Conservation (phyloP, 768 basidiomycete genomes). For the Cystofilobasidium ferigula region DNA sequence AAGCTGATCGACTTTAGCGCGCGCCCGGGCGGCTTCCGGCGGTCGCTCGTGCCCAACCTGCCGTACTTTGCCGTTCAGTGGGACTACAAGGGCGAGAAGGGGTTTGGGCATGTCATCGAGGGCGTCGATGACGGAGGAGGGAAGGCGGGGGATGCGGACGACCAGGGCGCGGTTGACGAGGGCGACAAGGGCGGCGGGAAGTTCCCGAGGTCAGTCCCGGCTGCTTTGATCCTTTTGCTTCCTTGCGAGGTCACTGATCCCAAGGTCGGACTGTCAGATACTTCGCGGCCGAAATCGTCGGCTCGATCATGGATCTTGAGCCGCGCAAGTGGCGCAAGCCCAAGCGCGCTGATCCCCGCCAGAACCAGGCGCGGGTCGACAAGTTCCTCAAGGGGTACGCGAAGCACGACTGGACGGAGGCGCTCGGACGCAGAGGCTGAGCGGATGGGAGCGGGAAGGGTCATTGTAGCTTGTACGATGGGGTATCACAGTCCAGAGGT, state of each 20-base stretch:
- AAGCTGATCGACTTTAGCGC: slow-evolving; percentile 88
- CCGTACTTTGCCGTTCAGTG: slow-evolving; percentile 99
- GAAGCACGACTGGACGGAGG: slow-evolving; percentile 43
- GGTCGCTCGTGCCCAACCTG: slow-evolving; percentile 89
- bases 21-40: slow-evolving; percentile 82
- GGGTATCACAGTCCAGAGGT: too few relatives aligned
- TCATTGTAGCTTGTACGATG: not conserved
- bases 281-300: slow-evolving; percentile 90
- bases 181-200: slow-evolving; percentile 84
- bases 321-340: slow-evolving; percentile 77
- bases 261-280: slow-evolving; percentile 47
- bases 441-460: not conserved
- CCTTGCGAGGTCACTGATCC: not conserved
- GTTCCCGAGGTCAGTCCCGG: slow-evolving; percentile 61
- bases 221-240: slow-evolving; percentile 21
- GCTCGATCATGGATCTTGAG: slow-evolving; percentile 77
- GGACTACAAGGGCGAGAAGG: slow-evolving; percentile 93
- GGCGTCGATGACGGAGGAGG: slow-evolving; percentile 59
- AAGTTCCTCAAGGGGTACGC: slow-evolving; percentile 63
- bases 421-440: slow-evolving; percentile 25
- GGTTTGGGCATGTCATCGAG: slow-evolving; percentile 97
- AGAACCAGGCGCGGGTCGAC: slow-evolving; percentile 58
- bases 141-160: slow-evolving; percentile 45
- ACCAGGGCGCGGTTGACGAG: slow-evolving; percentile 59
- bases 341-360: slow-evolving; percentile 55